These are phyloP conservation scores for Zangia roseola DNA, from an alignment of 768 basidiomycete species.

Conservation along the genomic window DNA sequence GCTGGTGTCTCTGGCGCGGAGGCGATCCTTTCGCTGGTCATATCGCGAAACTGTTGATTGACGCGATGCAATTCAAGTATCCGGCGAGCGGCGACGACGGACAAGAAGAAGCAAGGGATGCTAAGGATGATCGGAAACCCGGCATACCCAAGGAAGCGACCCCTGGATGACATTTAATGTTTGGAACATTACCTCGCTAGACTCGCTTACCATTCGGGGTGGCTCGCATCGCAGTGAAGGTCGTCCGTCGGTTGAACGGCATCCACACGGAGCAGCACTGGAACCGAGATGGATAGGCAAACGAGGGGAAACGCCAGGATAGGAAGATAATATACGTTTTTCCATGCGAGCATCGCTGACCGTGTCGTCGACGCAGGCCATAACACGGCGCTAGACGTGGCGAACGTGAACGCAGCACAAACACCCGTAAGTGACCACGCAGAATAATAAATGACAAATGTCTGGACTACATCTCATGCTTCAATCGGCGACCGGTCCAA, in stretches of 20 bases:
- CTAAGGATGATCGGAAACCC: constrained; percentile 51
- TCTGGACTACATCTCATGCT: constrained; percentile 19
- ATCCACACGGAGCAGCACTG: constrained; percentile 42
- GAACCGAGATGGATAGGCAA: constrained; percentile 42
- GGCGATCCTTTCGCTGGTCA: too few species aligned
- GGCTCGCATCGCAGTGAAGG: constrained; percentile 58
- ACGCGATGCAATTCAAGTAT: constrained; percentile 22
- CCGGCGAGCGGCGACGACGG: constrained; percentile 24
- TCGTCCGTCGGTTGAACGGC: constrained; percentile 48
- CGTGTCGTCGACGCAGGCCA: constrained; percentile 32
- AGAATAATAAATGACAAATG: constrained; percentile 38
- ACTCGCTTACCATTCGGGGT: constrained; percentile 53
- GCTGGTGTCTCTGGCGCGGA: constrained; percentile 6
- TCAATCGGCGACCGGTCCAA: constrained; percentile 5
- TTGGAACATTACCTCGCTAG: background rate
- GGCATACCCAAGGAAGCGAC: constrained; percentile 62
- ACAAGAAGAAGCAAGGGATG: constrained; percentile 52
- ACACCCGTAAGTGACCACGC: constrained; percentile 46
- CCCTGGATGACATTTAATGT: constrained; percentile 39
- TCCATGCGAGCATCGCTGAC: constrained; percentile 45
- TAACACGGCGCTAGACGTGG: constrained; percentile 47
- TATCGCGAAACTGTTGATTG: constrained; percentile 4
- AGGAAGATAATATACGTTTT: constrained; percentile 41
- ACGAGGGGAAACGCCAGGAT: constrained; percentile 48
- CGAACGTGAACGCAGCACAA: constrained; percentile 43